Evolutionary conservation across 495 filamentous ascomycete species (phyloP), one percentile per base, ranked within the genome.

Genomic region (Aspergillus homomorphus): DNA sequence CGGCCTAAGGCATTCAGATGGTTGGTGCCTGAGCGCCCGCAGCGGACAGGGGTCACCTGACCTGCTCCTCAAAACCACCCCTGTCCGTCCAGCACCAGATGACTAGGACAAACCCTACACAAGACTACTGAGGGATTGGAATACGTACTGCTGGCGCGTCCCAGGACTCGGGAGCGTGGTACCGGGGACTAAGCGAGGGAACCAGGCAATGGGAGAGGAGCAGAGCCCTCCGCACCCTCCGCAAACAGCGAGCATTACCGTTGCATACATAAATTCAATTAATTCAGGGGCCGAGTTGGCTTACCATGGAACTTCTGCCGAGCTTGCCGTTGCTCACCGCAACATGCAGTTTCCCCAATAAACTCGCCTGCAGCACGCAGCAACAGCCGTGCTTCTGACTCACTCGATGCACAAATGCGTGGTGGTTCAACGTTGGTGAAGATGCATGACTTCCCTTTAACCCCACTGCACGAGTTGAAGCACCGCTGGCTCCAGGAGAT

Each of bases 251-350:
- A n/a, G n/a, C 45, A 33, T 57, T 50, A 30, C 26, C 16, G 22
- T 50, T 4, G n/a, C 54, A 22, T 38, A 33, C 18, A 23, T 23
- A 8, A 22, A n/a, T n/a, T n/a, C 6, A 21, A 20, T 3, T 21
- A n/a, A 45, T 33, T 62, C 63, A 65, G 59, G 63, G 59, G 62
- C 24, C 56, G 43, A 33, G 24, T 46, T 33, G 6, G 49, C 45
- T n/a, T 42, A 57, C 59, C 59, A 60, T 59, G 63, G 59, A 45
- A 54, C 56, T 38, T 46, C 56, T 62, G 61, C 63, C 63, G 63
- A 65, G 63, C 59, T 62, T 62, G 62, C 63, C 63, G 63, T 56
- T 30, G 14, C 56, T 52, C 61, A 60, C 53, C 61, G 51, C 54
- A 59, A 54, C 44, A 45, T 22, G 21, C 4, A 5, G 33, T 38